These are phyloP conservation scores for Pisolithus thermaeus DNA, from an alignment of 1,284 basidiomycete genomes.

Conservation along the genomic window DNA sequence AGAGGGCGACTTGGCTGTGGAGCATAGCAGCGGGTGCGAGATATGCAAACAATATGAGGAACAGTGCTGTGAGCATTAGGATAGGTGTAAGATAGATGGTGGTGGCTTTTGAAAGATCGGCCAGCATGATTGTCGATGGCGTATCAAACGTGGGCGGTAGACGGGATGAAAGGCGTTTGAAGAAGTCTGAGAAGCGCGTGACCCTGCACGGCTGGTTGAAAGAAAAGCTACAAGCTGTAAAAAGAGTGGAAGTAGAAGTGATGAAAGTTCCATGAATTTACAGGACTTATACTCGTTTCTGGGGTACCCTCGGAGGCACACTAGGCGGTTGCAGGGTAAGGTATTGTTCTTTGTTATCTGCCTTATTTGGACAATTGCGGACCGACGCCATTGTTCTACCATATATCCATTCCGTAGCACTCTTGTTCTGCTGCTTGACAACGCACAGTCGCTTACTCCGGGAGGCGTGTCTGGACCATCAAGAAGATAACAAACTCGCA, in stretches of 20 bases:
- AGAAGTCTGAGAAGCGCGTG: constrained; percentile 12
- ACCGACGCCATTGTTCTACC: constrained; percentile 3
- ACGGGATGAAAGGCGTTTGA: constrained; percentile 14
- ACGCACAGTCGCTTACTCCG: too few species aligned
- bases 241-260: background rate
- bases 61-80: constrained; percentile 55
- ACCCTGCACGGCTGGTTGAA: constrained; percentile 19
- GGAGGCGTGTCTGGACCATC: too few species aligned
- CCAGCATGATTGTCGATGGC: constrained; percentile 46
- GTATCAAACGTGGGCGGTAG: background rate
- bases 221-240: background rate
- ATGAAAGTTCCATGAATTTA: too few species aligned
- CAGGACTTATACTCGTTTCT: background rate
- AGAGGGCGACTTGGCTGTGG: constrained; percentile 54
- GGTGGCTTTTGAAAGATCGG: constrained; percentile 62
- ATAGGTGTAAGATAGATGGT: constrained; percentile 66
- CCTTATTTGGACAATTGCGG: constrained; percentile 1
- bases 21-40: constrained; percentile 59
- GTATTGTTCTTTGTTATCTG: background rate
- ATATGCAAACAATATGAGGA: constrained; percentile 62
- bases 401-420: too few species aligned
- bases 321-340: background rate
- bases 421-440: too few species aligned
- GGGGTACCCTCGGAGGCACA: background rate
- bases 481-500: too few species aligned